phyloP scores from a whole-genome alignment of 2,329 filamentous ascomycete genomes.

The Monilinia fructigena region DNA sequence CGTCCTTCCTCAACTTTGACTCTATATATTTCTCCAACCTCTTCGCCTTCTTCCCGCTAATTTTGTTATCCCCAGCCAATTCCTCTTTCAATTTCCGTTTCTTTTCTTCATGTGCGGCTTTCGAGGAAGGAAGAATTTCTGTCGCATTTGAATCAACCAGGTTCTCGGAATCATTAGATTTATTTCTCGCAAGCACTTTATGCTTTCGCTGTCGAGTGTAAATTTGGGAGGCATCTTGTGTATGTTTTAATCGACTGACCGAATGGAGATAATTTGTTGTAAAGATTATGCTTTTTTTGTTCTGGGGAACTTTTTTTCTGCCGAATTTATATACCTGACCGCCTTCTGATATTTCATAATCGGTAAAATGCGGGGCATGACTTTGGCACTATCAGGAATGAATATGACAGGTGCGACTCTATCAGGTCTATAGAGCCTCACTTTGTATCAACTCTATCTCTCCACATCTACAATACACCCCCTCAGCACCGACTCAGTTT shows the following conservation, averaged over 20 bases:
- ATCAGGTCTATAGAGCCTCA: no score
- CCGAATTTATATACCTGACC: constrained; percentile 11
- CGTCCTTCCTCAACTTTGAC: constrained; percentile 90
- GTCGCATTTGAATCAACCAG: constrained; percentile 53
- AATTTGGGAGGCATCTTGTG: constrained; percentile 46
- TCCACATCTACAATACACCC: no score
- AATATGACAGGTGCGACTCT: no score
- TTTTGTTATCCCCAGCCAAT: constrained; percentile 51
- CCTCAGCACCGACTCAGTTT: no score
- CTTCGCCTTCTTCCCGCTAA: constrained; percentile 65
- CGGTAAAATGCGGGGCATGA: background rate
- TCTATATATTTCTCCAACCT: constrained; percentile 72
- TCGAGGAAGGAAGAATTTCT: constrained; percentile 51
- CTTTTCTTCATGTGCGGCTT: constrained; percentile 50
- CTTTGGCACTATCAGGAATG: no score
- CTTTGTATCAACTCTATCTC: no score
- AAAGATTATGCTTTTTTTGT: constrained; percentile 2
- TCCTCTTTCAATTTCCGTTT: constrained; percentile 57
- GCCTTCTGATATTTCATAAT: background rate
- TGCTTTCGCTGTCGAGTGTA: constrained; percentile 65
- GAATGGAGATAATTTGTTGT: background rate
- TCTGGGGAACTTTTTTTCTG: constrained; percentile 25
- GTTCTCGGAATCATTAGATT: constrained; percentile 45
- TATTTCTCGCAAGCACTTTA: constrained; percentile 64
- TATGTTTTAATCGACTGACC: background rate